These are phyloP conservation scores for Agrostemma githago DNA, from an alignment of 148 eudicot species.

Conservation along the genomic window DNA sequence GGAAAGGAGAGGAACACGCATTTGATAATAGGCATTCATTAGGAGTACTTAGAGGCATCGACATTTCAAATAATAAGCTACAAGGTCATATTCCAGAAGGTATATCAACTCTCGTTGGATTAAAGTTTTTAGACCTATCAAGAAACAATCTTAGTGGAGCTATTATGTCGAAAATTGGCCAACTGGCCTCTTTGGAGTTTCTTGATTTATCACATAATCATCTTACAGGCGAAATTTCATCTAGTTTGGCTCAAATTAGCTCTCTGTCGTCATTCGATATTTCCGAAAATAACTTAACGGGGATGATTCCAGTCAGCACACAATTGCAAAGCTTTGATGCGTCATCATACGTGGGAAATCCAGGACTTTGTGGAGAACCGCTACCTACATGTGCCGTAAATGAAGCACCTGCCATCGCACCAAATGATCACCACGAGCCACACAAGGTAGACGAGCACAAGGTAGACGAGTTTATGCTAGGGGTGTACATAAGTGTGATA, in stretches of 20 bases:
- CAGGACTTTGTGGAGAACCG: conserved; percentile 7
- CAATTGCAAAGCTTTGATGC: not conserved
- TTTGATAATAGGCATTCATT: no score
- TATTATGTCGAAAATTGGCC: conserved; percentile 5
- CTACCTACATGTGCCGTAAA: not conserved
- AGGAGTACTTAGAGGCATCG: not conserved
- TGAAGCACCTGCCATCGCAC: not conserved
- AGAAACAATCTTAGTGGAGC: conserved; percentile 10
- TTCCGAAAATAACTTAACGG: conserved; percentile 6
- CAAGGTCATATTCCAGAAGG: conserved; percentile 10
- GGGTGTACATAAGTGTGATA: conserved; percentile 21
- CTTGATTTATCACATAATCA: conserved; percentile 4
- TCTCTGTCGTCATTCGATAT: not conserved
- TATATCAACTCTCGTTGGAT: conserved; percentile 3
- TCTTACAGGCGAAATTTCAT: conserved; percentile 6
- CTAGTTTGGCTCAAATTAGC: not conserved
- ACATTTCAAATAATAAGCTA: not conserved
- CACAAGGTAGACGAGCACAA: no score
- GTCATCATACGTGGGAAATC: conserved; percentile 10
- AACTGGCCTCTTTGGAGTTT: not conserved
- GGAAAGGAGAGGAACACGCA: no score
- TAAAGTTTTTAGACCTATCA: conserved; percentile 10
- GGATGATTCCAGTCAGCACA: not conserved
- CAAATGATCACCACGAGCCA: not conserved
- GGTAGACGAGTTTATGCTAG: not conserved